Conservation (phyloP, 2,329 filamentous ascomycete species). For the Orbilia oligospora region DNA sequence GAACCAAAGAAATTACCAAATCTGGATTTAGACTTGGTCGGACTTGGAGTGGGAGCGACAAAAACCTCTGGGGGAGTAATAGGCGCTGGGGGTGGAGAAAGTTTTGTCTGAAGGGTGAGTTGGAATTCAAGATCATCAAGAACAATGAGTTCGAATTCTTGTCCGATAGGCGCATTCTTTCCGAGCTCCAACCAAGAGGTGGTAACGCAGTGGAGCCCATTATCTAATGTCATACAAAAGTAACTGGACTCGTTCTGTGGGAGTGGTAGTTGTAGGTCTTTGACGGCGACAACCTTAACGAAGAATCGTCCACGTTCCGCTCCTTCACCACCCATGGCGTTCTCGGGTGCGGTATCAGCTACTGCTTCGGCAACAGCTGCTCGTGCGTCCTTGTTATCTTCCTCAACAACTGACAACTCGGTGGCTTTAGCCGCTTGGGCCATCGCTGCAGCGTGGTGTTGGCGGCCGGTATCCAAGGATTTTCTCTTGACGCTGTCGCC, state of each 20-base stretch:
- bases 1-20: conserved; percentile 94
- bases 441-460: conserved; percentile 46
- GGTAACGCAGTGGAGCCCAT: conserved; percentile 96
- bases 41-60: conserved; percentile 70
- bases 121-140: conserved; percentile 99
- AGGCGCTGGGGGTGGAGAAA: conserved; percentile 80
- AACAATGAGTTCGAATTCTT: conserved; percentile 73
- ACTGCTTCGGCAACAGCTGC: neutral
- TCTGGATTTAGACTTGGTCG: conserved; percentile 78
- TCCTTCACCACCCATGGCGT: conserved; percentile 76
- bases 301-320: conserved; percentile 92
- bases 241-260: conserved; percentile 94
- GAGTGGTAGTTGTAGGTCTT: conserved; percentile 91
- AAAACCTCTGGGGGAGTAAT: conserved; percentile 64
- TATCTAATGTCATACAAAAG: conserved; percentile 98
- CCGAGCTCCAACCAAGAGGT: conserved; percentile 95
- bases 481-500: conserved; percentile 73
- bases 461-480: conserved; percentile 38
- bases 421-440: conserved; percentile 39
- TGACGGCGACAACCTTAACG: conserved; percentile 98
- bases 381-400: conserved; percentile 72
- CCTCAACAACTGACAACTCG: conserved; percentile 75
- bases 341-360: conserved; percentile 1
- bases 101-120: conserved; percentile 93
- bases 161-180: conserved; percentile 86